Conservation (phyloP, 352 stramenopile species). For the Phytophthora gonapodyides region DNA sequence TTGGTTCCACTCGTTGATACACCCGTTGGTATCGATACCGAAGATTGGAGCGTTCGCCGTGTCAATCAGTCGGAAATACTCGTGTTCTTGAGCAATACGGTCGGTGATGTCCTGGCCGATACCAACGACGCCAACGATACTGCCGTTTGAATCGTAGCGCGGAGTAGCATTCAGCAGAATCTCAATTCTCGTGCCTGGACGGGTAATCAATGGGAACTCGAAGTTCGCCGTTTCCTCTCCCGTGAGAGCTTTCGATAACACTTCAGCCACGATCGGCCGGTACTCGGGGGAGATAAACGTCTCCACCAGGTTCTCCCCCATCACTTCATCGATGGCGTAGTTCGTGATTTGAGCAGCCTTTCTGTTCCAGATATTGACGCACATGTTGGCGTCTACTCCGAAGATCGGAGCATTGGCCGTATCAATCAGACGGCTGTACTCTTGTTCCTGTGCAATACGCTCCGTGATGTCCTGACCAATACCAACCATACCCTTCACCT, state of each 20-base stretch:
- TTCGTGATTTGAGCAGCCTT: constrained; percentile 91
- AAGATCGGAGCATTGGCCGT: constrained; percentile 76
- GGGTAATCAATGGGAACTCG: constrained; percentile 68
- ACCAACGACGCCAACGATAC: constrained; percentile 24
- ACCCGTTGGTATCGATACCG: constrained; percentile 60
- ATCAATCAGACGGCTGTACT: constrained; percentile 85
- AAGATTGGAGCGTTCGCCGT: constrained; percentile 68
- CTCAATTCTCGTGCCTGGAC: constrained; percentile 52
- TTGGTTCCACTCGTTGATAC: constrained; percentile 59
- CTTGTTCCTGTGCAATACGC: constrained; percentile 62
- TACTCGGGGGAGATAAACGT: constrained; percentile 89
- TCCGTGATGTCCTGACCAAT: constrained; percentile 79
- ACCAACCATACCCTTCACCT: constrained; percentile 77
- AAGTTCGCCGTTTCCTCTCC: constrained; percentile 69
- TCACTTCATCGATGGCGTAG: constrained; percentile 85
- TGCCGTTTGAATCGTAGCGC: constrained; percentile 8
- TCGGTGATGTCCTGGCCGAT: constrained; percentile 60
- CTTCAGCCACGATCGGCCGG: constrained; percentile 70
- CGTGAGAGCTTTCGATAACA: constrained; percentile 72
- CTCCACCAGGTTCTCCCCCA: constrained; percentile 83
- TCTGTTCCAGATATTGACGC: constrained; percentile 91
- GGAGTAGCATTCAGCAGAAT: constrained; percentile 53
- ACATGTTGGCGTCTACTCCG: constrained; percentile 61
- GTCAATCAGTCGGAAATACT: constrained; percentile 61
- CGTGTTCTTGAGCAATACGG: constrained; percentile 59